Base-by-base conservation (phyloP, 78 protist species). In the Monocercomonoides exilis region DNA sequence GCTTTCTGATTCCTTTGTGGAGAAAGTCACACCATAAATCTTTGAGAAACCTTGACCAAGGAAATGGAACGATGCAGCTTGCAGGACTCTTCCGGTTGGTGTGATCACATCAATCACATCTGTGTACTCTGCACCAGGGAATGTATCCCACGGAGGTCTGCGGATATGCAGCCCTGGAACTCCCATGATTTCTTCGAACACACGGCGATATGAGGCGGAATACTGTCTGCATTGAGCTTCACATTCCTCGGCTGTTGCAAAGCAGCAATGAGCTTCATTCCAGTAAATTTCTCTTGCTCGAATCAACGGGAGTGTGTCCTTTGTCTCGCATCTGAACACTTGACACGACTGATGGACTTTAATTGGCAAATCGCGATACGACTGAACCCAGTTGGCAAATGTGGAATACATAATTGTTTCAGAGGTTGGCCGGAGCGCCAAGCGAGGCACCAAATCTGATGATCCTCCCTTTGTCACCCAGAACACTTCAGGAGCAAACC, bases 321-420 rank as follows among this genome's bases (percentile, higher is more conserved):
- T 77, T 1, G 92, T 90, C 54, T 90, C 92, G 21, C 46, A 87
- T 5, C 92, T 34, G 87, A 80, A 90, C 33, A 90, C 92, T 33
- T 1, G 34, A 45, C 90, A 87, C 2, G 92, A 46, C 80, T 90
- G 92, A 41, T 90, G 87, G 35, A 90, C 88, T 54, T 87, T 90
- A 3, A 90, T 43, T 41, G 92, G 92, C 34, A 90, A 82, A 79
- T 90, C 92, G 4, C 87, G 32, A 80, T 21, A 80, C 0, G 90
- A 80, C 6, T 80, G 85, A 80, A 90, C 1, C 92, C 92, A 90
- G 21, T 80, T 0, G 43, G 88, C 2, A 43, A 87, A 90, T 88
- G 87, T 90, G 85, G 82, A 44, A 63, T 90, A 90, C 87, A 90
- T 90, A 64, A 80, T 85, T 29, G 92, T 90, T 81, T 90, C 92